Base-by-base conservation (phyloP, 192 early-diverging fungal species). In the Gigaspora rosea region DNA sequence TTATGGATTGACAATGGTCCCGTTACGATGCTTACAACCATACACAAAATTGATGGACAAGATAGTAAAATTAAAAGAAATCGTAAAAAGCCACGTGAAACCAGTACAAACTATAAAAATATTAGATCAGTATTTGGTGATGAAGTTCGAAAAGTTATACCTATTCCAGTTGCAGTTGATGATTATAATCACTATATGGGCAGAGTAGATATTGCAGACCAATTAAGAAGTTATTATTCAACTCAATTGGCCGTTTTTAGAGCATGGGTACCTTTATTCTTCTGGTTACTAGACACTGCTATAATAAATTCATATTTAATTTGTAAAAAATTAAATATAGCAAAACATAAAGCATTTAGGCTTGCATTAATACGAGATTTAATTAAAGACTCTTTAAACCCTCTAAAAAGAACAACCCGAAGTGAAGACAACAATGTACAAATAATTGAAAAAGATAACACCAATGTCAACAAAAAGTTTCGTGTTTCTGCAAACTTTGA, bases 1-100 rank as follows among this genome's bases (percentile, higher is more conserved):
- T 65, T 80, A 48, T 80, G 79, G 73, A 65, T 69, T 46, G 79
- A 80, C 59, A 76, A 80, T 58, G 73, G 73, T n/a, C 65, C 67
- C 5, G 79, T 76, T 15, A 80, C 73, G 10, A 80, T 80, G 65
- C 50, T 80, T 41, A 76, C 79, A 52, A 76, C 50, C 46, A 69
- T 80, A 56, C 52, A 80, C 68, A 65, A 58, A 27, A 35, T 75
- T 54, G 33, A 59, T 65, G 63, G 73, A 20, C 51, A 41, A 32
- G 65, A 77, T 20, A 58, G 65, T 51, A 68, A 18, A n/a, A 52
- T 80, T 57, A 52, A 69, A 47, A 47, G 36, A 33, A 52, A 76
- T 4, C 20, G 52, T 3, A 13, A 67, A 32, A 58, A 16, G 75
- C 81, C 46, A 33, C 63, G 76, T 9, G 47, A 33, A 18, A 82